phyloP scores from a whole-genome alignment of 2,329 filamentous ascomycete species.

The Penicillium sp. region DNA sequence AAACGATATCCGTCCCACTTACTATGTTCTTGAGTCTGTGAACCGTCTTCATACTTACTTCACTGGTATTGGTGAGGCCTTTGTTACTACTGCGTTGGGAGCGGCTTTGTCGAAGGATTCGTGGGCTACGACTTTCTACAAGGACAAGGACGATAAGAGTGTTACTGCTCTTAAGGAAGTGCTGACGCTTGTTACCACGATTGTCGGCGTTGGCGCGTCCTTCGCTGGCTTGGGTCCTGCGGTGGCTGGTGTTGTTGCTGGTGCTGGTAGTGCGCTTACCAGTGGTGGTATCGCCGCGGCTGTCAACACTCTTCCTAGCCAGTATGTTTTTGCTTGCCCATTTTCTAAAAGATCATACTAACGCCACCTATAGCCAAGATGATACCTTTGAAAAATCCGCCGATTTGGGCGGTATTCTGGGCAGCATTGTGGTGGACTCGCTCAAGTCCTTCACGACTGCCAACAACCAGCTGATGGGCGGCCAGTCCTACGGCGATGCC shows the following conservation, averaged over 20 bases:
- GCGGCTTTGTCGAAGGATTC: slow-evolving; percentile 13
- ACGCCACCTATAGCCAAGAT: not conserved
- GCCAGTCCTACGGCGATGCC: slow-evolving; percentile 4
- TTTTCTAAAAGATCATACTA: not conserved
- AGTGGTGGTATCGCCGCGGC: slow-evolving; percentile 2
- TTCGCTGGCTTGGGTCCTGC: slow-evolving; percentile 7
- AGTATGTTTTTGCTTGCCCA: slow-evolving; percentile 5
- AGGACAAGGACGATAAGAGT: slow-evolving; percentile 13
- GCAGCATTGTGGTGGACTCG: slow-evolving; percentile 9
- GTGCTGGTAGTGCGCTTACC: slow-evolving; percentile 3
- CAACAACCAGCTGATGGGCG: slow-evolving; percentile 16
- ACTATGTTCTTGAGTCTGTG: slow-evolving; percentile 13
- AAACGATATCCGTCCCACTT: slow-evolving; percentile 5
- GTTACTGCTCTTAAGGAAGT: slow-evolving; percentile 8
- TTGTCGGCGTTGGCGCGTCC: slow-evolving; percentile 11
- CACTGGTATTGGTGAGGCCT: slow-evolving; percentile 9
- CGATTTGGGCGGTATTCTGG: slow-evolving; percentile 16
- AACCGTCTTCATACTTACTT: slow-evolving; percentile 16
- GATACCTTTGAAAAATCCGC: slow-evolving; percentile 18
- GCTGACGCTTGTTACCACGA: slow-evolving; percentile 1
- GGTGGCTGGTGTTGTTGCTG: not conserved
- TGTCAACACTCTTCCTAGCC: not conserved
- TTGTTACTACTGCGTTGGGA: slow-evolving; percentile 8
- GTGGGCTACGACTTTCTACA: slow-evolving; percentile 15
- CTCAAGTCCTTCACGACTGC: slow-evolving; percentile 16